Evolutionary conservation across 2,329 filamentous ascomycete genomes (phyloP).

Genomic region (Cordyceps fumosorosea): DNA sequence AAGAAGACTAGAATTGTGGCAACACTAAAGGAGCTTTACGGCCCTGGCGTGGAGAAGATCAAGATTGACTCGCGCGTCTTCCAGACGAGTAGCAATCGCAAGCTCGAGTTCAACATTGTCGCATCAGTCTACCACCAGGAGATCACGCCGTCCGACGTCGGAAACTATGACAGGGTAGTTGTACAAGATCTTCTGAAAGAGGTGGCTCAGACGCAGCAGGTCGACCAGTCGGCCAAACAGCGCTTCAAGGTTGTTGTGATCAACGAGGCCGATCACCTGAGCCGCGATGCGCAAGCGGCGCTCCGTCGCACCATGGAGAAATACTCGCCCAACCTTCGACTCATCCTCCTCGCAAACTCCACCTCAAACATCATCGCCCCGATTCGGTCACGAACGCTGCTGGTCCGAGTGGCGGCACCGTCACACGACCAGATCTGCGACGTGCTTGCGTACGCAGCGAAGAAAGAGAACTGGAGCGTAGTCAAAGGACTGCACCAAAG

Average conservation of each 20-base stretch:
- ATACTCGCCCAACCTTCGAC: slow-evolving; percentile 87
- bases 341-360: slow-evolving; percentile 91
- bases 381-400: slow-evolving; percentile 82
- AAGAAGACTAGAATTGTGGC: slow-evolving; percentile 98
- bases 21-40: slow-evolving; percentile 90
- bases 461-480: slow-evolving; percentile 77
- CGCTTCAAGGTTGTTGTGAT: slow-evolving; percentile 98
- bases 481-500: slow-evolving; percentile 70
- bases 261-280: slow-evolving; percentile 95
- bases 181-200: slow-evolving; percentile 95
- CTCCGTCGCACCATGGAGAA: slow-evolving; percentile 97
- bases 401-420: slow-evolving; percentile 87
- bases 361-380: slow-evolving; percentile 99
- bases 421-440: slow-evolving; percentile 76
- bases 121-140: slow-evolving; percentile 96
- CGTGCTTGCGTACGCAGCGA: slow-evolving; percentile 63
- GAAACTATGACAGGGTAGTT: slow-evolving; percentile 92
- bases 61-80: slow-evolving; percentile 98
- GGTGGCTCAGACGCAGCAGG: slow-evolving; percentile 97
- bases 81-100: slow-evolving; percentile 90
- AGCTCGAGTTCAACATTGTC: slow-evolving; percentile 98
- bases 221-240: slow-evolving; percentile 86
- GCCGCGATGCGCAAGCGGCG: slow-evolving; percentile 89
- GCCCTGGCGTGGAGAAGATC: slow-evolving; percentile 97
- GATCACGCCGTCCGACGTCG: slow-evolving; percentile 95